A percentile compares a stretch with the other conserved stretches of the same genome.
Conservation (phyloP, 1,284 basidiomycete genomes). For the Lentinula novae-zelandiae region DNA sequence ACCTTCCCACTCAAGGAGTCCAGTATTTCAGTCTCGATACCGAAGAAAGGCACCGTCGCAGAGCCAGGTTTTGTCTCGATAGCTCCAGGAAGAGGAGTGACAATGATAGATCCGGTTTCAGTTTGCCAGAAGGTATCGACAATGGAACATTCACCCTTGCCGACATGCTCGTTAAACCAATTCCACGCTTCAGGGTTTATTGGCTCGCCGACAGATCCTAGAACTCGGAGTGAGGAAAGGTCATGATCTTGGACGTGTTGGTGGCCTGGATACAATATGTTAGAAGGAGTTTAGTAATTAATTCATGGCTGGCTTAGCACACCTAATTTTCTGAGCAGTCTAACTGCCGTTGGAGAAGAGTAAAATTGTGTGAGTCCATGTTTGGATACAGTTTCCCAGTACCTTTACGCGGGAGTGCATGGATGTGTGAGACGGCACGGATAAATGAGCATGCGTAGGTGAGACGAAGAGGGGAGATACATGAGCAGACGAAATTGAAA, state of each 20-base stretch:
- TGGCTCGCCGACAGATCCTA: constrained; percentile 95
- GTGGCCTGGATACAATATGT: constrained; percentile 52
- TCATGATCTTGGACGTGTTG: constrained; percentile 87
- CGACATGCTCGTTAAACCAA: constrained; percentile 97
- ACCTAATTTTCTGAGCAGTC: constrained; percentile 70
- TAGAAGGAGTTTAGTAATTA: background rate
- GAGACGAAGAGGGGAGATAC: background rate
- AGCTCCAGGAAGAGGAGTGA: constrained; percentile 94
- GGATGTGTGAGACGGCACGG: too few species aligned
- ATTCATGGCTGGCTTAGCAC: background rate
- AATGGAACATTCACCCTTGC: constrained; percentile 85
- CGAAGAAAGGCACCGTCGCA: constrained; percentile 98
- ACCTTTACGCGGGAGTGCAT: constrained; percentile 42
- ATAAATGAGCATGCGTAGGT: background rate
- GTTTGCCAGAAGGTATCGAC: constrained; percentile 89
- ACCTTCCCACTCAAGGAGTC: constrained; percentile 77
- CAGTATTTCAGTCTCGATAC: constrained; percentile 86
- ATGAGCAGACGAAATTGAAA: background rate
- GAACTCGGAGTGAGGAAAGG: constrained; percentile 79
- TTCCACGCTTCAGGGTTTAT: constrained; percentile 99
- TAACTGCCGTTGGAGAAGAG: constrained; percentile 91
- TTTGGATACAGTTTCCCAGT: constrained; percentile 95
- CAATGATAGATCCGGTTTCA: constrained; percentile 64
- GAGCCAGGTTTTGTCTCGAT: constrained; percentile 95
- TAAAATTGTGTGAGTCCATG: constrained; percentile 96